These are phyloP conservation scores for Penicillium sclerotigenum DNA, from an alignment of 2,329 filamentous ascomycete species.

Conservation along the genomic window DNA sequence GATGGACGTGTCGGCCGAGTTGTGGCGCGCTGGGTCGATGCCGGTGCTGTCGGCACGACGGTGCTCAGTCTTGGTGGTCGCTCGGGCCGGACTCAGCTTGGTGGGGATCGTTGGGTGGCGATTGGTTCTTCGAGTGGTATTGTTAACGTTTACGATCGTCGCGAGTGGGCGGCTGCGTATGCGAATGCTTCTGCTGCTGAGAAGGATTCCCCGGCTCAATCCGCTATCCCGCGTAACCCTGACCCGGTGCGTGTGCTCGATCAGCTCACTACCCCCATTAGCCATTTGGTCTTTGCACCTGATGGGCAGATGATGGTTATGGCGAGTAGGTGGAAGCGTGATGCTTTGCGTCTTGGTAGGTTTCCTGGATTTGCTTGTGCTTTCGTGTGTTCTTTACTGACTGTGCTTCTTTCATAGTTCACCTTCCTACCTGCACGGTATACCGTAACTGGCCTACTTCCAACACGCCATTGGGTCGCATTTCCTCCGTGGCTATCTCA, in stretches of 20 bases:
- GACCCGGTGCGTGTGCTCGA: constrained; percentile 72
- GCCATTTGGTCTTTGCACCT: constrained; percentile 73
- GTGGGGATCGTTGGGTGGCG: constrained; percentile 83
- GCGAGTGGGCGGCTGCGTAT: constrained; percentile 53
- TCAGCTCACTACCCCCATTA: constrained; percentile 83
- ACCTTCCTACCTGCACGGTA: constrained; percentile 87
- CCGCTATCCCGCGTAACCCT: constrained; percentile 62
- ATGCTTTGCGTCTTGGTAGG: constrained; percentile 69
- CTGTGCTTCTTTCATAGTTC: constrained; percentile 50
- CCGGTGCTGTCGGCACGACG: constrained; percentile 82
- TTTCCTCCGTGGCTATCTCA: constrained; percentile 70
- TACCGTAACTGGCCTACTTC: constrained; percentile 96
- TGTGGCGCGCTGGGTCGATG: constrained; percentile 80
- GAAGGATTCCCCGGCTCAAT: constrained; percentile 28
- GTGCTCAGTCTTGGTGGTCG: constrained; percentile 69
- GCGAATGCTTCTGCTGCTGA: constrained; percentile 25
- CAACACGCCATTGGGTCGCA: constrained; percentile 79
- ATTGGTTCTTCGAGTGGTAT: constrained; percentile 84
- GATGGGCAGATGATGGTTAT: constrained; percentile 89
- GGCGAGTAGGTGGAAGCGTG: constrained; percentile 80
- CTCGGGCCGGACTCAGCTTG: constrained; percentile 46
- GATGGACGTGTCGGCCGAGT: constrained; percentile 66
- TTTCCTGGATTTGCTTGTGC: background rate
- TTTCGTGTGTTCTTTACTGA: constrained; percentile 5
- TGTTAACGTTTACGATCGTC: constrained; percentile 88